A percentile compares a stretch with the other conserved stretches of the same genome.
Conservation (phyloP, 2,329 filamentous ascomycete genomes). For the Taxawa tesnikishii region DNA sequence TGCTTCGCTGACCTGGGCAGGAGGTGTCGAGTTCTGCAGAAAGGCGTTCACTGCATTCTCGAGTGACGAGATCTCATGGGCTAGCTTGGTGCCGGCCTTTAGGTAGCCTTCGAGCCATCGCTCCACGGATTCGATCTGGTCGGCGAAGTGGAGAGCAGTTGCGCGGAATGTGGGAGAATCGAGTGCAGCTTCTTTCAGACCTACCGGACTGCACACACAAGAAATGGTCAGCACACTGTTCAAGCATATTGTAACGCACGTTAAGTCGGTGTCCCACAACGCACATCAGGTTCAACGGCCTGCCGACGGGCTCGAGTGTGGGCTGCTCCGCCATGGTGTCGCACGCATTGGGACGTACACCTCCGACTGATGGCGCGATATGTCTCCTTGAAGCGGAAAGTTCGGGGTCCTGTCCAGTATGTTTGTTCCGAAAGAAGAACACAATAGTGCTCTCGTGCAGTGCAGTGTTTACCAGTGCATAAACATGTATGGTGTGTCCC, state of each 20-base stretch:
- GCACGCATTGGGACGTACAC: no score
- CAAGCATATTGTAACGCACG: no score
- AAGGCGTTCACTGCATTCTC: conserved; percentile 67
- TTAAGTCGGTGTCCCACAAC: conserved; percentile 4
- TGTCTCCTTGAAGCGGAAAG: no score
- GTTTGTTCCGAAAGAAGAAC: no score
- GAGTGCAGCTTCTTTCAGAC: conserved; percentile 85
- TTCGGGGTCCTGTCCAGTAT: no score
- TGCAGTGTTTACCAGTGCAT: no score
- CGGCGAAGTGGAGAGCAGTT: conserved; percentile 71
- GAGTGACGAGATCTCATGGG: conserved; percentile 52
- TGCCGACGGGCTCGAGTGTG: conserved; percentile 24
- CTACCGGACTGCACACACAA: conserved; percentile 50
- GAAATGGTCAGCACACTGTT: not conserved
- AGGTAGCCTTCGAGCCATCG: conserved; percentile 75
- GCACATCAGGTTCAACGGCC: conserved; percentile 29
- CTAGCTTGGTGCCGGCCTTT: conserved; percentile 49
- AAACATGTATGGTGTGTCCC: no score
- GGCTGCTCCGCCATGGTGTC: conserved; percentile 10
- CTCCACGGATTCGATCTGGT: conserved; percentile 84
- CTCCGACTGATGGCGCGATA: no score
- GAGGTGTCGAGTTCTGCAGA: conserved; percentile 62
- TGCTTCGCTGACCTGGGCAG: conserved; percentile 62
- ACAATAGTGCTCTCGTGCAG: no score
- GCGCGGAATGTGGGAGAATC: conserved; percentile 94